phyloP scores from a whole-genome alignment of 2,329 filamentous ascomycete species.

The Xylaria sp. region DNA sequence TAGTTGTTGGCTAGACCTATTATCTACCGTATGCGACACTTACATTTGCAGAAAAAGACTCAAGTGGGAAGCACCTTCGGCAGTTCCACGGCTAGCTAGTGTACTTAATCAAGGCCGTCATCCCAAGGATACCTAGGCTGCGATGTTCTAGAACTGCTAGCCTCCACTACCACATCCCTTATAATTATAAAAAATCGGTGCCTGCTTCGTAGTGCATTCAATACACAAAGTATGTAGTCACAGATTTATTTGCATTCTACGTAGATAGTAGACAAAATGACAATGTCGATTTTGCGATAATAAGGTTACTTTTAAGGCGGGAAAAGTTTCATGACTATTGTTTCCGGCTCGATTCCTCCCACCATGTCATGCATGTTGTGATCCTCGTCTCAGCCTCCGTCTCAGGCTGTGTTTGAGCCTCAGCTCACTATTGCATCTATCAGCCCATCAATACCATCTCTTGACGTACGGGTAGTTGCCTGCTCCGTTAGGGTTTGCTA shows the following conservation, averaged over 20 bases:
- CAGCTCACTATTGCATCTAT: conserved; percentile 3
- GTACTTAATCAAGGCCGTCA: conserved; percentile 5
- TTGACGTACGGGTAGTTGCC: not conserved
- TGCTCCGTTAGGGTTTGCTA: not conserved
- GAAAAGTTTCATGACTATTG: conserved; percentile 15
- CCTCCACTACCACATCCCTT: conserved; percentile 11
- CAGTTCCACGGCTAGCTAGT: conserved; percentile 4
- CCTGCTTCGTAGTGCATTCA: not conserved
- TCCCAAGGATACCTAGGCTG: conserved; percentile 10
- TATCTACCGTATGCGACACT: not conserved
- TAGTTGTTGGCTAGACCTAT: not conserved
- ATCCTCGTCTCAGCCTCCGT: conserved; percentile 34
- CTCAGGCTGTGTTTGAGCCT: conserved; percentile 35
- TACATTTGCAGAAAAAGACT: not conserved
- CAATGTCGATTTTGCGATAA: not conserved
- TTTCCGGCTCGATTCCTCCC: conserved; percentile 16
- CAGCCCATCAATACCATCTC: conserved; percentile 2
- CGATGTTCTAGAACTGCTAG: conserved; percentile 2
- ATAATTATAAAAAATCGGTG: not conserved
- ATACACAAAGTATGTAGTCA: not conserved
- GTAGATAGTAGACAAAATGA: not conserved
- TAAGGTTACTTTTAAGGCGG: not conserved
- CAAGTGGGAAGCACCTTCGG: conserved; percentile 1
- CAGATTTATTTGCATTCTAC: not conserved
- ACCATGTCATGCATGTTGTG: conserved; percentile 19